Evolutionary conservation across 768 basidiomycete species (phyloP), one percentile per base, ranked within the genome.

Genomic region (Russula olivacea): DNA sequence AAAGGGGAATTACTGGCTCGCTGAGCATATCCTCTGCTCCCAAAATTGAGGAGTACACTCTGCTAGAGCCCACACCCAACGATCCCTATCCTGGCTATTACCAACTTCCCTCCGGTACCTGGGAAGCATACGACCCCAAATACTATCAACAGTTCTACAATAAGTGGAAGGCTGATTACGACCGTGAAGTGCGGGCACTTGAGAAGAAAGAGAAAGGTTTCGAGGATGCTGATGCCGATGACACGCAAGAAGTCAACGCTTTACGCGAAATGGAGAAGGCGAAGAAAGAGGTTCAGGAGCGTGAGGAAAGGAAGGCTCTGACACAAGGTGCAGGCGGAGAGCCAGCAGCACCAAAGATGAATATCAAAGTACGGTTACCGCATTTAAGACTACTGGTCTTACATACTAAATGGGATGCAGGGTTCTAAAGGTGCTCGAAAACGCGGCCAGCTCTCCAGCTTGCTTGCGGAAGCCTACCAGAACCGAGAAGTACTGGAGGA

Each of bases 41-140:
- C 5, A 72, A 72, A 15, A 72, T 93, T 12, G 80, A 86, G 6
- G 83, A 82, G 49, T 91, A 86, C 66, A 77, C 81, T 47, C 83
- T 86, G 0, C 91, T 90, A 1, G 84, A 86, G 57, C 91, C 92
- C 1, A 87, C 85, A 7, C 81, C 83, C 4, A 77, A 78, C 9
- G 92, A 93, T 70, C 82, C 83, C 17, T 91, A 92, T 72, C 92
- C 92, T 0, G 92, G 92, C 7, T 94, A 93, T 75, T 93, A 93
- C 68, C 85, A 87, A 58, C 79, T 88, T 21, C 90, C 92, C 0
- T 87, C 89, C 8, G 92, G 92, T 19, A 73, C 80, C 38, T 95
- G 91, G 85, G 87, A 83, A 28, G 83, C 85, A 0, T 80, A 93
- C 69, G 89, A 93, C 56, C 73, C 82, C 0, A 79, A 71, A 38